These are phyloP conservation scores for Colletotrichum siamense DNA, from an alignment of 2,329 filamentous ascomycete species.

Conservation along the genomic window DNA sequence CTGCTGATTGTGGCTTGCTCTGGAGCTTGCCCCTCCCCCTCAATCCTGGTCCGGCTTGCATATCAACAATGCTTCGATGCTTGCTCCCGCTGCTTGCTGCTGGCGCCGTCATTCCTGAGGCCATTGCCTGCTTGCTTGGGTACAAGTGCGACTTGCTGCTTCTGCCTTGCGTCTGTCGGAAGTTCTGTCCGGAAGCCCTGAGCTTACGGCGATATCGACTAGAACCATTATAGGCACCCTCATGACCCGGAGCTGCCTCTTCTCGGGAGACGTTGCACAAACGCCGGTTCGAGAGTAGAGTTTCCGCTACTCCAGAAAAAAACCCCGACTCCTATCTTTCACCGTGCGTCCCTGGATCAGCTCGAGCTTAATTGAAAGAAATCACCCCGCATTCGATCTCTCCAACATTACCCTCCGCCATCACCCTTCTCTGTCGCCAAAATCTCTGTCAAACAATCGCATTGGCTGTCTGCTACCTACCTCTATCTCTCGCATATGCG, in stretches of 20 bases:
- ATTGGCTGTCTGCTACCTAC: not conserved
- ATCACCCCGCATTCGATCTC: constrained; percentile 13
- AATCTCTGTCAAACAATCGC: constrained; percentile 24
- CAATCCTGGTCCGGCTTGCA: not conserved
- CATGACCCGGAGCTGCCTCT: not conserved
- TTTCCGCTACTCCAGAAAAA: not conserved
- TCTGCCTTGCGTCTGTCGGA: not conserved
- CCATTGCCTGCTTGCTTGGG: not conserved
- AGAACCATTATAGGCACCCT: not conserved
- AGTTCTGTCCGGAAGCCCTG: not conserved
- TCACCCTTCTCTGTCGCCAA: constrained; percentile 29
- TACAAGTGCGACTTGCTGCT: not conserved
- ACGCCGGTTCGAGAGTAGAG: constrained; percentile 9
- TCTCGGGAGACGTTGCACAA: not conserved
- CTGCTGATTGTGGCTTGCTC: constrained; percentile 1
- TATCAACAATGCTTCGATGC: not conserved
- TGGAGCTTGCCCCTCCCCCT: not conserved
- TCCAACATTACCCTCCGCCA: constrained; percentile 17
- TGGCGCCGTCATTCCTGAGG: not conserved
- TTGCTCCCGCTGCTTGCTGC: not conserved
- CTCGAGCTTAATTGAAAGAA: constrained; percentile 12
- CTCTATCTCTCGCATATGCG: not conserved
- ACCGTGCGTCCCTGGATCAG: constrained; percentile 7
- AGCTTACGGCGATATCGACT: not conserved
- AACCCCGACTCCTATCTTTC: not conserved